Conservation (phyloP, 208 protist species). For the Leishmania lainsoni region DNA sequence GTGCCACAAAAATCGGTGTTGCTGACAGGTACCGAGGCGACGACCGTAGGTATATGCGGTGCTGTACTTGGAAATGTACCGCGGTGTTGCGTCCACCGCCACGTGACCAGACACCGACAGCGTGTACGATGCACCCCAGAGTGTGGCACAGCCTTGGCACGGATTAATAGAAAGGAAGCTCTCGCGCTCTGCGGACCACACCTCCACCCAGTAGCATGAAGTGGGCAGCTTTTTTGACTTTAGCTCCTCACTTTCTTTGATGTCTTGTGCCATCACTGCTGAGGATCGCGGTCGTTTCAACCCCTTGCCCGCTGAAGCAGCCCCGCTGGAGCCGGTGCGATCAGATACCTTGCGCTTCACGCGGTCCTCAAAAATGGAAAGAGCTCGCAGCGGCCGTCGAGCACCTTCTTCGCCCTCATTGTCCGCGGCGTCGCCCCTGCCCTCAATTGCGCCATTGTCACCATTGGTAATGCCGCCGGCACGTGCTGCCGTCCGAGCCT, state of each 20-base stretch:
- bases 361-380: constrained; percentile 45
- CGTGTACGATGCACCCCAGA: constrained; percentile 86
- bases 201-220: constrained; percentile 89
- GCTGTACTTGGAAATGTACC: constrained; percentile 88
- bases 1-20: constrained; percentile 80
- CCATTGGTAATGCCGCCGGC: background rate
- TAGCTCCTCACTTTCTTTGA: constrained; percentile 19
- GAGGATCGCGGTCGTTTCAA: constrained; percentile 14
- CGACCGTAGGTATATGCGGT: constrained; percentile 52
- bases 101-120: constrained; percentile 74
- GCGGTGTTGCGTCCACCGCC: constrained; percentile 75
- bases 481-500: background rate
- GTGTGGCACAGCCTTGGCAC: constrained; percentile 63
- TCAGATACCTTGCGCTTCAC: constrained; percentile 20
- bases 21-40: constrained; percentile 58
- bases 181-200: constrained; percentile 83
- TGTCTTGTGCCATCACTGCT: constrained; percentile 4
- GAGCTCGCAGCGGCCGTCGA: constrained; percentile 12
- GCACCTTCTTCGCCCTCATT: constrained; percentile 6
- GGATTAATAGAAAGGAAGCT: constrained; percentile 87
- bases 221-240: constrained; percentile 62
- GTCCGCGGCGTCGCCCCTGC: constrained; percentile 4
- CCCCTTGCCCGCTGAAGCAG: background rate
- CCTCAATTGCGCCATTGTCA: background rate
- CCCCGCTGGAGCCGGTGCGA: background rate